Evolutionary conservation across 805 yeast species (phyloP), one percentile per base, ranked within the genome.

Genomic region (Candida ipomoeae): DNA sequence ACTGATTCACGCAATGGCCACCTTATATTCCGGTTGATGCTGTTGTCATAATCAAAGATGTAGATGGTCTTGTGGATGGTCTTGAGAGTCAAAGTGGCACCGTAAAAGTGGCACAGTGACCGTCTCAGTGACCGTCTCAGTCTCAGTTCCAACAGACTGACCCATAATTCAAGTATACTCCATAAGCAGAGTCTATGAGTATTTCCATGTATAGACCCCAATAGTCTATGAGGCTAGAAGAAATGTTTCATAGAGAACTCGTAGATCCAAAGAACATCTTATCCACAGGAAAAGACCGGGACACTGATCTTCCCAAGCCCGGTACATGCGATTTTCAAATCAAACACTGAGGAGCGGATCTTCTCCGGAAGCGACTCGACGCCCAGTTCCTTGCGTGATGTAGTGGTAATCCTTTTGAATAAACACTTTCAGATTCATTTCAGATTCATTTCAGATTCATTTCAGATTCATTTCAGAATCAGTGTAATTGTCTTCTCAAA

Each of bases 371-470:
- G 56, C 58, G 77, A 74, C 36, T 70, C 64, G 41, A 76, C 59
- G 33, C 85, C 78, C 51, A 77, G 71, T 58, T 70, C 70, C 38
- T 62, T 70, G 48, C 86, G 62, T 36, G 85, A 69, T 14, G 86
- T 81, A 55, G 83, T 82, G 31, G 84, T 73, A 26, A 88, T 88
- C 92, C 51, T 85, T 79, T 61, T 89, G 96, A 40, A 81, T 77
- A 50, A 84, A 74, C 1, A 6, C 26, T 6, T 6, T 23, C 8
- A 23, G 26, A 6, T 23, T 8, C 11, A 8, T 23, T 23, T 23
- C 29, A 8, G 26, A 3, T 20, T 20, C 5, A 20, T 6, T 6
- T 23, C 8, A 23, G 26, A 6, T 23, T 8, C 11, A 8, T 23
- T 23, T 23, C 29, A 8, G 26, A n/a, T n/a, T n/a, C n/a, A n/a